phyloP scores from a whole-genome alignment of 2,329 filamentous ascomycete species.

The Orbilia quercus region DNA sequence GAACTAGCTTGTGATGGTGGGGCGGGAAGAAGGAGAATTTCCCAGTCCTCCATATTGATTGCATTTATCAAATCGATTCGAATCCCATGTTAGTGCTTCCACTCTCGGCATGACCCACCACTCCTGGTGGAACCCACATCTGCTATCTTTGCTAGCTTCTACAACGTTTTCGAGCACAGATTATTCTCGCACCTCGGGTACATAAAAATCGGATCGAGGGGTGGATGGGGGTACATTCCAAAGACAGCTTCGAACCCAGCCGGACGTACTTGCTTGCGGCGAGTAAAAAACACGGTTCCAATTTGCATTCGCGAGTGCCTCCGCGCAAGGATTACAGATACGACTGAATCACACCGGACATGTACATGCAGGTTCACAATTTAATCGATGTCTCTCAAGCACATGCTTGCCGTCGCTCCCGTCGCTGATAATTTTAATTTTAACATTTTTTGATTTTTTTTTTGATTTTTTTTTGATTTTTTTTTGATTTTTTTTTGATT shows the following conservation, averaged over 20 bases:
- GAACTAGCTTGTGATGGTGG: conserved; percentile 38
- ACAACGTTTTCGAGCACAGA: conserved; percentile 9
- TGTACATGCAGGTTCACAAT: conserved; percentile 21
- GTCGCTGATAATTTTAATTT: no score
- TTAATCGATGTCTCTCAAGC: conserved; percentile 24
- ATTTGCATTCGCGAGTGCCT: conserved; percentile 20
- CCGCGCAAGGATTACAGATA: conserved; percentile 31
- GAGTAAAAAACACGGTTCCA: conserved; percentile 7
- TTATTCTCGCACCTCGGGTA: conserved; percentile 44
- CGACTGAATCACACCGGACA: conserved; percentile 5
- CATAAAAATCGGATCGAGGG: conserved; percentile 11
- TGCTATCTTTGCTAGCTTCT: conserved; percentile 12
- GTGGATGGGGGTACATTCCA: conserved; percentile 10
- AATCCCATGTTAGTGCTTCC: conserved; percentile 24
- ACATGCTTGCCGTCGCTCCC: conserved; percentile 10
- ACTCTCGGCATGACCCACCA: conserved; percentile 4
- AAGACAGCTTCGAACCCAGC: conserved; percentile 16
- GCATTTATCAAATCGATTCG: no score
- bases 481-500: no score
- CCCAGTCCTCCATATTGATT: conserved; percentile 8
- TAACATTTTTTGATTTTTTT: no score
- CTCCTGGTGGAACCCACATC: conserved; percentile 15
- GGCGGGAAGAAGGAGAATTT: conserved; percentile 47
- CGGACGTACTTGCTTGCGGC: conserved; percentile 36
- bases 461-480: no score